These are phyloP conservation scores for Penstemon eatonii DNA, from an alignment of 257 asterid species.

Conservation along the genomic window DNA sequence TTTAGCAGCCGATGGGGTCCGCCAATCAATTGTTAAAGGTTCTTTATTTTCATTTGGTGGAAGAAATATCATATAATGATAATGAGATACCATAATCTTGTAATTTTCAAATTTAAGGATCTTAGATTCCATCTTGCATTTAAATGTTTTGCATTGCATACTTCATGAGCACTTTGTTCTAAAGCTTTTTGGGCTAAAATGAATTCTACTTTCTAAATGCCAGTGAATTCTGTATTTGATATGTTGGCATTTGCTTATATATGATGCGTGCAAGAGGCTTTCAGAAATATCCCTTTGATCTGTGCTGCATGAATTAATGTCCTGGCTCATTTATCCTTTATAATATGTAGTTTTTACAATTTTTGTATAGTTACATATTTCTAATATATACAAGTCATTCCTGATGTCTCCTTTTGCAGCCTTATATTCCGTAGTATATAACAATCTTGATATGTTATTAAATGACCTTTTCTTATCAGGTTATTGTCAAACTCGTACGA, in stretches of 20 bases:
- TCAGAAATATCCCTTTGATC: background rate
- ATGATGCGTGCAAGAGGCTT: background rate
- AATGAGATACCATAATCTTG: conserved; percentile 1
- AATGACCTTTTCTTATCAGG: conserved; percentile 34
- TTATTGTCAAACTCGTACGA: conserved; percentile 56
- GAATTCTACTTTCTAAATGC: background rate
- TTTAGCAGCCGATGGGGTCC: too few relatives aligned
- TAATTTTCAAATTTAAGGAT: background rate
- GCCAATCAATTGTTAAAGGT: background rate
- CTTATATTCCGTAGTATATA: too few relatives aligned
- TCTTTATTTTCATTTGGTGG: background rate
- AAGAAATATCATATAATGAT: background rate
- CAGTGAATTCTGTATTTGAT: background rate
- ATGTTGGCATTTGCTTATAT: background rate
- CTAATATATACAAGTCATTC: conserved; percentile 6
- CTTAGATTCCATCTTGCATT: conserved; percentile 4
- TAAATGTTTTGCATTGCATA: background rate
- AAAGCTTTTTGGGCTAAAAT: background rate
- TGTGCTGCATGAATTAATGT: background rate
- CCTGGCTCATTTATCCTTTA: background rate
- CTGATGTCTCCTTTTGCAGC: background rate
- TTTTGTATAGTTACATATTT: background rate
- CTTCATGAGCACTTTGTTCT: background rate
- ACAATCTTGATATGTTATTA: background rate
- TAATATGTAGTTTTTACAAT: background rate